Base-by-base conservation (phyloP, 345 rosid genomes). In the Sonneratia alba region DNA sequence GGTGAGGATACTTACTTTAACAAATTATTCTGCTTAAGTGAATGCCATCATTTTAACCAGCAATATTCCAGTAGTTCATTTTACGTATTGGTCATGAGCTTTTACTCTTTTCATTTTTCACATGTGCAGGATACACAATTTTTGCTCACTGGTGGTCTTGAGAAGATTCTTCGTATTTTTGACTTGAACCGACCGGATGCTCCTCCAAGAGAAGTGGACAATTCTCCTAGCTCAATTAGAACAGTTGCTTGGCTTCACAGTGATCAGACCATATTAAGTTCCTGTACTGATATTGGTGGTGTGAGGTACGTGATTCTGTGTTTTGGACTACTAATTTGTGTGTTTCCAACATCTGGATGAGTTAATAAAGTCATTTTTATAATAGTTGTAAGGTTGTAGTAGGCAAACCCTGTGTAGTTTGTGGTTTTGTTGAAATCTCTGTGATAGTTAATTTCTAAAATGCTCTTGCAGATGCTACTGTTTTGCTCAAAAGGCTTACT, bases 171-270 rank as follows among this genome's bases (percentile, higher is more conserved):
- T 59, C 94, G 98, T 19, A 83, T 95, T 70, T 95, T 83, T 79
- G 98, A 95, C 81, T 76, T 95, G 86, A 92, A 92, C 76, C 81
- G 87, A 66, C 88, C 86, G 51, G 96, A 95, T 79, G 96, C 92
- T 63, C 82, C 97, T 68, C 91, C 99, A 59, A 89, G 89, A 86
- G 94, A 90, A 86, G 86, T 96, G 77, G 92, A 82, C 74, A 84
- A 82, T n/a, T 89, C 94, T 37, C 91, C 96, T 64, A 92, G 97
- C 79, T 92, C 97, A 66, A 84, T 95, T 45, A 83, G 98, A 83
- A 88, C 97, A 38, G 90, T 86, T 40, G 86, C 93, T 7, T 95
- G 99, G 99, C 95, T 95, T 81, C 99, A 95, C 76, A 86, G 91
- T 78, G 98, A 95, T 79, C 93, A 90, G 83, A 92, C 99, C 64